These are phyloP conservation scores for Tetracladium marchalianum DNA, from an alignment of 495 filamentous ascomycete species.

Conservation along the genomic window DNA sequence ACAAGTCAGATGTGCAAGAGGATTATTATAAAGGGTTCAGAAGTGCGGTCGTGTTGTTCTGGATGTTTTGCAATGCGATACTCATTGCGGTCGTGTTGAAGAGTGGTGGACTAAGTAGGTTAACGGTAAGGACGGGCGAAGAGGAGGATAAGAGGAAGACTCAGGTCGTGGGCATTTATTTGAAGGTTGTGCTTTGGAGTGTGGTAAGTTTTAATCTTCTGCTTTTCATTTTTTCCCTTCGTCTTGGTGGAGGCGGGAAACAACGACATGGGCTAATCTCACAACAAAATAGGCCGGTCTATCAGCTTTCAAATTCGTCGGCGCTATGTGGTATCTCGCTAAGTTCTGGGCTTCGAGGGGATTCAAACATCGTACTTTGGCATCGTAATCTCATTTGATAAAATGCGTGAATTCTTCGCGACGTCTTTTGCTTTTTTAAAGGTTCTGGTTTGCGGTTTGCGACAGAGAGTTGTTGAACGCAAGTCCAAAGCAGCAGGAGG, in stretches of 20 bases:
- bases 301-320: conserved; percentile 79
- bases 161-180: conserved; percentile 61
- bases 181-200: conserved; percentile 84
- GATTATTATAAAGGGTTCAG: conserved; percentile 9
- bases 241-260: too few species aligned
- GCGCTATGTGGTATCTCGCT: conserved; percentile 63
- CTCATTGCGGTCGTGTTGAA: conserved; percentile 66
- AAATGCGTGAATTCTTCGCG: too few species aligned
- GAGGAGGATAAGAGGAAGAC: not conserved
- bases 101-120: conserved; percentile 66
- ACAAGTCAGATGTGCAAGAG: conserved; percentile 31
- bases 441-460: too few species aligned
- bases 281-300: conserved; percentile 50
- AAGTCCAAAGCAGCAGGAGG: too few species aligned
- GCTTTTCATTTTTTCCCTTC: conserved; percentile 40
- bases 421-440: too few species aligned
- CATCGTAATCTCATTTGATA: too few species aligned
- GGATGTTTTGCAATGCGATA: conserved; percentile 18
- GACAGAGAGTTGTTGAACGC: too few species aligned
- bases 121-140: conserved; percentile 28
- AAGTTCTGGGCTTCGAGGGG: too few species aligned
- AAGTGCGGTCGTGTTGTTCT: conserved; percentile 10
- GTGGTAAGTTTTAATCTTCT: too few species aligned
- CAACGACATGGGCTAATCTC: too few species aligned
- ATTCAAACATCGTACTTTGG: too few species aligned